Base-by-base conservation (phyloP, 2,329 filamentous ascomycete genomes). In the Leptographium galeiforme region DNA sequence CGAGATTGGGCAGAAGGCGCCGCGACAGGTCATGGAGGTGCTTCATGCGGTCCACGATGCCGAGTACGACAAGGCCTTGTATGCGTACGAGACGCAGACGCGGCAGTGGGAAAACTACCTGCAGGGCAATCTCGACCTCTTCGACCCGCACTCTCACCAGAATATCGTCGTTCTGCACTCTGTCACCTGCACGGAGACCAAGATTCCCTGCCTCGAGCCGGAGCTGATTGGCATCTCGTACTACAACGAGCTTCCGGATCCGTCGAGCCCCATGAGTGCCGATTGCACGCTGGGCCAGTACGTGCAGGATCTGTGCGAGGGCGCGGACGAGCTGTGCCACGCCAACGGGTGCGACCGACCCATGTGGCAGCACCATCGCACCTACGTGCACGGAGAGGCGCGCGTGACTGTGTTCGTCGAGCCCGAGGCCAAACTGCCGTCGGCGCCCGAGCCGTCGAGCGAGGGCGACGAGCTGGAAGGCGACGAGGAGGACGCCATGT, bases 61-160 rank as follows among this genome's bases (percentile, higher is more conserved):
- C 2, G 93, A 98, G 66, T 96, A 97, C 61, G 90, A 98, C 65
- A 95, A 93, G 67, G 90, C 91, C 1, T 71, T 94, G 38, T 88
- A 96, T 68, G 89, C 90, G 61, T 98, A 97, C 64, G 81, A 89
- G 65, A 96, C 89, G 0, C 91, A 97, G 64, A 95, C 89, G 54
- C 81, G 88, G 34, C 90, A 96, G 61, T 98, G 93, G 93, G 93
- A 98, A 64, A 87, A 88, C 33, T 95, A 95, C 62, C 84, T 96
- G 25, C 83, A 91, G 50, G 89, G 88, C 14, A 94, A 93, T 60
- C 73, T 86, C 36, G 86, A 94, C 62, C 76, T 97, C 1, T 98
- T 96, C 61, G 89, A 98, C 63, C 93, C 94, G 0, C 93, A 89
- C 63, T 87, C 89, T 0, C 94, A 98, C 63, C 93, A 98, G 63